Evolutionary conservation across 805 yeast species (phyloP).

Genomic region (Yarrowia divulgata): DNA sequence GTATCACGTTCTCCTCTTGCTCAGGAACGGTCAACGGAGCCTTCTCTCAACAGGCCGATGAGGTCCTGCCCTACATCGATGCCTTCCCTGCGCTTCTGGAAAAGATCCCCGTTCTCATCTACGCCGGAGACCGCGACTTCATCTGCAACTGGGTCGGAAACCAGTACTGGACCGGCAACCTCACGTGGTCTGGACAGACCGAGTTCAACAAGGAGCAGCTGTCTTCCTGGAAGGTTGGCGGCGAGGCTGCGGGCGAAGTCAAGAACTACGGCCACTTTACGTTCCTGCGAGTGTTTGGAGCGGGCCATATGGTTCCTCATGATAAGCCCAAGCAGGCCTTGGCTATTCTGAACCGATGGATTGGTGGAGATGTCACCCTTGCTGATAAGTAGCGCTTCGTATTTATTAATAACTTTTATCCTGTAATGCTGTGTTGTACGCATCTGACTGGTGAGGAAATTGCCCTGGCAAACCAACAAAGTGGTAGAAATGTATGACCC

Average conservation of each 20-base stretch:
- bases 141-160: conserved; percentile 95
- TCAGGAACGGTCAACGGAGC: neutral
- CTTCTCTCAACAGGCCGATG: conserved; percentile 54
- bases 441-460: neutral
- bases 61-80: conserved; percentile 67
- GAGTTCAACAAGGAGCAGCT: conserved; percentile 57
- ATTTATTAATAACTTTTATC: too few relatives aligned
- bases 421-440: too few relatives aligned
- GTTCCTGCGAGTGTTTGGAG: conserved; percentile 77
- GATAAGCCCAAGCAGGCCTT: conserved; percentile 66
- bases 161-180: conserved; percentile 78
- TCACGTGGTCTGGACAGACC: conserved; percentile 68
- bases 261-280: conserved; percentile 75
- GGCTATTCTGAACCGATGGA: conserved; percentile 30
- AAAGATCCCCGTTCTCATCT: conserved; percentile 75
- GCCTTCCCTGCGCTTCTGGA: conserved; percentile 67
- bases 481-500: too few relatives aligned
- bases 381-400: conserved; percentile 2
- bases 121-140: conserved; percentile 92
- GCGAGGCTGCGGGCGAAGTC: conserved; percentile 66
- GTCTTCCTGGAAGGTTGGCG: conserved; percentile 52
- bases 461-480: too few relatives aligned
- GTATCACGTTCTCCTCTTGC: conserved; percentile 10
- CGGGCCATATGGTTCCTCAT: conserved; percentile 93
- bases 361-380: conserved; percentile 2